A percentile compares a stretch with the other conserved stretches of the same genome.
Evolutionary conservation across 2,329 filamentous ascomycete genomes (phyloP).

Genomic region (Phaeophleospora eucalypticola): DNA sequence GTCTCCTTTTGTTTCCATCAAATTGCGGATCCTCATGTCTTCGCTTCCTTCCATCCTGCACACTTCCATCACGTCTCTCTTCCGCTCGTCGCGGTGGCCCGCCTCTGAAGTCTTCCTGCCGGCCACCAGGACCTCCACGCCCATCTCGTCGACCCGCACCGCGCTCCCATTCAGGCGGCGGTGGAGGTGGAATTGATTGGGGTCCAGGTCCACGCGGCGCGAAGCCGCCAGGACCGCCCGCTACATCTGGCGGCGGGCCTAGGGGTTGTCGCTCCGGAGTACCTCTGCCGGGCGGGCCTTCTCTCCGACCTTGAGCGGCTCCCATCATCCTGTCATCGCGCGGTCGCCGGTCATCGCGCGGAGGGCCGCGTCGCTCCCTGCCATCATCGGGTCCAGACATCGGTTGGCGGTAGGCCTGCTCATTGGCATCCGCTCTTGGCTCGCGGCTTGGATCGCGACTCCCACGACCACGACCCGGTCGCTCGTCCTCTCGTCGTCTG

Average conservation of each 20-base stretch:
- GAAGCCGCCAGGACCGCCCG: slow-evolving; percentile 12
- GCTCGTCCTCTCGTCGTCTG: slow-evolving; percentile 26
- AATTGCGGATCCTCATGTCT: slow-evolving; percentile 27
- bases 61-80: slow-evolving; percentile 15
- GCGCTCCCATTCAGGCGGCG: slow-evolving; percentile 20
- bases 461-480: slow-evolving; percentile 17
- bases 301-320: slow-evolving; percentile 4
- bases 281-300: slow-evolving; percentile 10
- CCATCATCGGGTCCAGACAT: slow-evolving; percentile 20
- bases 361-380: slow-evolving; percentile 19
- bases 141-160: slow-evolving; percentile 12
- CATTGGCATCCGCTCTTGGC: slow-evolving; percentile 19
- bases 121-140: slow-evolving; percentile 12
- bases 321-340: slow-evolving; percentile 19
- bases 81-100: slow-evolving; percentile 21
- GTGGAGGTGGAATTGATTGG: slow-evolving; percentile 5
- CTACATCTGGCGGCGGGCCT: slow-evolving; percentile 9
- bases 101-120: slow-evolving; percentile 21
- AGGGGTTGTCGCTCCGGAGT: slow-evolving; percentile 18
- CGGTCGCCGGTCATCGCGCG: slow-evolving; percentile 24
- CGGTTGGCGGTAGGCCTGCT: slow-evolving; percentile 11
- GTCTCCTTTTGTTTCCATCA: slow-evolving; percentile 23
- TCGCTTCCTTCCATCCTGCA: slow-evolving; percentile 25
- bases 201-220: slow-evolving; percentile 2
- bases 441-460: slow-evolving; percentile 29